Conservation (phyloP, 768 basidiomycete species). For the Xerocomellus dryophilus region DNA sequence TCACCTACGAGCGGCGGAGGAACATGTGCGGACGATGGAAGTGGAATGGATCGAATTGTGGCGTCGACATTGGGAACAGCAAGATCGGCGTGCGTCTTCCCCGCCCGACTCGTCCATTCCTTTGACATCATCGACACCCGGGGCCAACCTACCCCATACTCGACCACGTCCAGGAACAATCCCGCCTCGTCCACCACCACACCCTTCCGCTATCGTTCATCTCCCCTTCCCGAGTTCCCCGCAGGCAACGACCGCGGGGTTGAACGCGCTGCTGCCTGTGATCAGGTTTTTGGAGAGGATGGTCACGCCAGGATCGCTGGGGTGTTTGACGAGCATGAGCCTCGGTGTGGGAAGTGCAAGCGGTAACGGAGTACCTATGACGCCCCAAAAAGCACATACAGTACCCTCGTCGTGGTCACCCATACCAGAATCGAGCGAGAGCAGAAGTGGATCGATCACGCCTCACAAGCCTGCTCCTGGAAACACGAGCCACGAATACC, state of each 20-base stretch:
- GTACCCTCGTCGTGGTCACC: conserved; percentile 17
- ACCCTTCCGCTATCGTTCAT: conserved; percentile 69
- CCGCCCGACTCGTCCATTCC: too few species aligned
- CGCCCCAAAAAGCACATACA: conserved; percentile 8
- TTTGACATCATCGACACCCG: not conserved
- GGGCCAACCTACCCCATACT: conserved; percentile 4
- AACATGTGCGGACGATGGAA: conserved; percentile 67
- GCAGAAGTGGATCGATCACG: conserved; percentile 20
- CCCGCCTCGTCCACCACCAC: conserved; percentile 65
- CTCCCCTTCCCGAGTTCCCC: conserved; percentile 74
- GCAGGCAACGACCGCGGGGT: conserved; percentile 47
- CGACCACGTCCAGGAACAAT: conserved; percentile 20
- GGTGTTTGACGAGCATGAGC: conserved; percentile 12
- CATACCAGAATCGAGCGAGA: conserved; percentile 16
- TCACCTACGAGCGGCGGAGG: conserved; percentile 71
- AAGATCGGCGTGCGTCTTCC: conserved; percentile 3
- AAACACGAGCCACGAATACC: conserved; percentile 18
- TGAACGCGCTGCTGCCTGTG: conserved; percentile 59
- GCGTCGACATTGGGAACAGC: conserved; percentile 23
- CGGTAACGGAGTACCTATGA: conserved; percentile 6
- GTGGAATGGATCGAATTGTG: conserved; percentile 56
- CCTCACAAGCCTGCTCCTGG: conserved; percentile 6
- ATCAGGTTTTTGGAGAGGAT: conserved; percentile 67
- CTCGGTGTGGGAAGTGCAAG: not conserved
- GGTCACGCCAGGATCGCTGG: conserved; percentile 43